Percentiles rank a stretch among this genome's conserved stretches.
Conservation (phyloP, 129 eudicot genomes). For the Logfia minima region DNA sequence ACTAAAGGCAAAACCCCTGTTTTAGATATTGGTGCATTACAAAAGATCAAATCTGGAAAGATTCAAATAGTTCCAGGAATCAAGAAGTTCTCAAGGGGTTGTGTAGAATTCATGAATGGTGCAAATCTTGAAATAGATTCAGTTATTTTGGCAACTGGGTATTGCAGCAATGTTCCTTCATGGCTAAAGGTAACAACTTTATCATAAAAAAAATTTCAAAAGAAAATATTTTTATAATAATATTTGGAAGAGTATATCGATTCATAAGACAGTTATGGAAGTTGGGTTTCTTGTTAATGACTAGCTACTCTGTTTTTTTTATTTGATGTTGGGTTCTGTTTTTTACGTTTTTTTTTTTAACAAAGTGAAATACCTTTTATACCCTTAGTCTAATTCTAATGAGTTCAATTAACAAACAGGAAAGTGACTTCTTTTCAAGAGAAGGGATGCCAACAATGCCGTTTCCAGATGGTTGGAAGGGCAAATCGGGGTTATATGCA, state of each 20-base stretch:
- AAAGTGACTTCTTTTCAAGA: constrained; percentile 70
- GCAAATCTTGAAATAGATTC: constrained; percentile 61
- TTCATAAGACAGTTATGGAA: constrained; percentile 74
- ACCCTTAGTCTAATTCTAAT: constrained; percentile 10
- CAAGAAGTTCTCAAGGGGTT: constrained; percentile 58
- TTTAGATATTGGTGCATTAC: constrained; percentile 65
- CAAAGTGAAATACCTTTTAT: constrained; percentile 13
- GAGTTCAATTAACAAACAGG: constrained; percentile 37
- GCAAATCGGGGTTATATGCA: constrained; percentile 79
- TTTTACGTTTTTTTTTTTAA: background rate
- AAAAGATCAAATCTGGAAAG: constrained; percentile 61
- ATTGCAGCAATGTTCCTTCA: constrained; percentile 91
- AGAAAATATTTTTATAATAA: background rate
- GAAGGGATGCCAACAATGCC: constrained; percentile 62
- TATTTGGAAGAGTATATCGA: constrained; percentile 13
- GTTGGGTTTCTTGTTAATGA: constrained; percentile 57
- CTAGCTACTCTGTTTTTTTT: constrained; percentile 28
- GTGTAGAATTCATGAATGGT: constrained; percentile 68
- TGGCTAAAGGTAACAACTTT: constrained; percentile 76
- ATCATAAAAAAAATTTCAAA: background rate
- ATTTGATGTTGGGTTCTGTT: constrained; percentile 30
- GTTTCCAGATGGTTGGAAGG: constrained; percentile 91
- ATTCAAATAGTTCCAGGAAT: constrained; percentile 76
- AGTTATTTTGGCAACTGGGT: constrained; percentile 88
- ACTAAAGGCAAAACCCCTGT: constrained; percentile 81